Base-by-base conservation (phyloP, 2,329 filamentous ascomycete genomes). In the Didymella arachidicola region DNA sequence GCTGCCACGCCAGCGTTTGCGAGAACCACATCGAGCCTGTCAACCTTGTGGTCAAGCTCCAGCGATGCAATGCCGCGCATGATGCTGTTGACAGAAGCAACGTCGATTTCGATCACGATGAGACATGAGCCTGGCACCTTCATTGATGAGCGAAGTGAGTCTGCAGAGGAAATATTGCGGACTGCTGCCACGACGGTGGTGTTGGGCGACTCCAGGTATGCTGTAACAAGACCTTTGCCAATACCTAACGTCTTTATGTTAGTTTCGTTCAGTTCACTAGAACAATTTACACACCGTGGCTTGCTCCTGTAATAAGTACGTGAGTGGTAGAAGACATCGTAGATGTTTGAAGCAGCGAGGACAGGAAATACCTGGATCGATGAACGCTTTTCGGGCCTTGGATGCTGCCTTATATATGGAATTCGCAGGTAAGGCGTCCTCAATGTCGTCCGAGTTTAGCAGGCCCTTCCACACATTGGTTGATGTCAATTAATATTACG, bases 141-240 rank as follows among this genome's bases (percentile, higher is more conserved):
- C n/a, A 68, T 62, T 7, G 75, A 49, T 6, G 56, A 42, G 4
- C 63, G 48, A 6, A 80, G 70, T 3, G 68, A 61, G 1, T 67
- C 27, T 2, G 70, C 66, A 32, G 64, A 67, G 0, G 62, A 43
- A 4, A 62, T 68, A n/a, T 75, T 66, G 22, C 79, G 78, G 29
- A 79, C 70, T 6, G 75, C 77, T 19, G 76, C 78, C 14, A 82
- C 75, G 39, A 81, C 75, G 18, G 68, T 79, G 18, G 72, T 76
- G 42, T 77, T 66, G 1, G 79, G 74, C 1, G 73, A 66, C 1
- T 63, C 57, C 38, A 82, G 76, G 61, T 79, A 79, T 2, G 49
- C 25, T 36, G 68, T 51, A 44, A 72, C 62, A 10, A 79, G 63
- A 5, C 68, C 72, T 10, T 72, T 64, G 2, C 79, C 79, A 53